phyloP scores from a whole-genome alignment of 257 asterid genomes.

The Buddleja alternifolia region DNA sequence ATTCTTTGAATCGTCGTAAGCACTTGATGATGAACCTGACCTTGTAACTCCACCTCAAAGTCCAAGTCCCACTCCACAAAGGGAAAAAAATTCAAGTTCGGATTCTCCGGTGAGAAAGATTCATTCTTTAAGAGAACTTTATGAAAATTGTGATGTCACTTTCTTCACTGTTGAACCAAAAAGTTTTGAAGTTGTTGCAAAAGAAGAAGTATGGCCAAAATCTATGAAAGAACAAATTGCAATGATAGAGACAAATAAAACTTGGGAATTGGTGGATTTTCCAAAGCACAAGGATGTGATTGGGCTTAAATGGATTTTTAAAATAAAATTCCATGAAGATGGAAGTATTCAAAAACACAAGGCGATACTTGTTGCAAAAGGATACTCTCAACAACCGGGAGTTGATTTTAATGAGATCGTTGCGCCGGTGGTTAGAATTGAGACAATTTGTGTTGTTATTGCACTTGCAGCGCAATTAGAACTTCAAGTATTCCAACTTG shows the following conservation, averaged over 20 bases:
- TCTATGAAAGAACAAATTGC: conserved; percentile 23
- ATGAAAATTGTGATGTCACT: background rate
- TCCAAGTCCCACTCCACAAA: no score
- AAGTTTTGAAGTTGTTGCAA: background rate
- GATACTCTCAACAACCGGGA: conserved; percentile 16
- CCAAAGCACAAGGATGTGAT: no score
- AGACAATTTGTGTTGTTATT: conserved; percentile 11
- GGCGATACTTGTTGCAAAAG: conserved; percentile 23
- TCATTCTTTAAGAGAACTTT: no score
- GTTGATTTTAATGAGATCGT: background rate
- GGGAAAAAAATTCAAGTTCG: background rate
- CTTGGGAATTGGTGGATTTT: conserved; percentile 18
- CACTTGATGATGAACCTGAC: no score
- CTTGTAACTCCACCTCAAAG: no score
- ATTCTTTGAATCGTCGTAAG: no score
- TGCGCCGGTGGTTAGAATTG: conserved; percentile 25
- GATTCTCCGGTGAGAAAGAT: background rate
- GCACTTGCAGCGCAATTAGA: no score
- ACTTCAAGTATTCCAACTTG: conserved; percentile 7
- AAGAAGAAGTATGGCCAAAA: conserved; percentile 5
- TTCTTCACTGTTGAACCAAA: background rate
- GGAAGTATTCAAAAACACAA: no score
- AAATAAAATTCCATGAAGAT: no score
- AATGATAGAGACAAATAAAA: background rate
- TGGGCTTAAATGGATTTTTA: no score